Conservation (phyloP, 2,329 filamentous ascomycete genomes). For the Dactylonectria estremocensis region DNA sequence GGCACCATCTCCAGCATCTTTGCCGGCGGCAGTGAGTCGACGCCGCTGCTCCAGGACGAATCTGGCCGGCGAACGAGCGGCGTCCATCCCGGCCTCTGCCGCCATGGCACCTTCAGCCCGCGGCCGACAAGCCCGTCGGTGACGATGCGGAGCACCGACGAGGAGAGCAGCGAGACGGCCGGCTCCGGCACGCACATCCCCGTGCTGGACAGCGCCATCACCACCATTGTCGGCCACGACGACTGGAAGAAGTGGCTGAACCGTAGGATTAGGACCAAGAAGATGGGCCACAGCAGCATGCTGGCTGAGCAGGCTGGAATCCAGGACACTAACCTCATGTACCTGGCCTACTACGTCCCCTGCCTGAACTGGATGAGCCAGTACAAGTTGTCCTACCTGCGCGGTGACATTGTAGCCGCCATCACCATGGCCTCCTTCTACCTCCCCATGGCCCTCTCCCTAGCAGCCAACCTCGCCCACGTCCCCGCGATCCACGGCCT, state of each 20-base stretch:
- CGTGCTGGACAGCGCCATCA: conserved; percentile 58
- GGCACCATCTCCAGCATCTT: conserved; percentile 34
- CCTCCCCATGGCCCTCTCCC: conserved; percentile 95
- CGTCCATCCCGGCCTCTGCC: conserved; percentile 65
- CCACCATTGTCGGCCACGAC: conserved; percentile 56
- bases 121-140: conserved; percentile 67
- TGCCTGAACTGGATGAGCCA: conserved; percentile 91
- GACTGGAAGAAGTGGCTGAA: conserved; percentile 67
- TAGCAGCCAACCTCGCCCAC: conserved; percentile 92
- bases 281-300: conserved; percentile 80
- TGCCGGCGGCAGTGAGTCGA: conserved; percentile 67
- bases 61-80: conserved; percentile 39
- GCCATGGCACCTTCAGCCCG: conserved; percentile 85
- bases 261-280: conserved; percentile 71
- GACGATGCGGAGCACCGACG: conserved; percentile 51
- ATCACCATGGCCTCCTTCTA: conserved; percentile 99
- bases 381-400: conserved; percentile 86
- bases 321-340: conserved; percentile 83
- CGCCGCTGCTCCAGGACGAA: conserved; percentile 62
- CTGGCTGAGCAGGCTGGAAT: conserved; percentile 82
- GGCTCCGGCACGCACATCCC: conserved; percentile 53
- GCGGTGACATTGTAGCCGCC: conserved; percentile 89
- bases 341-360: conserved; percentile 93
- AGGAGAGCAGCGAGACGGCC: conserved; percentile 52
- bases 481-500: conserved; percentile 94